These are phyloP conservation scores for Thinopyrum obtusiflorum DNA, from an alignment of 202 grass and related monocot genomes.

Conservation along the genomic window DNA sequence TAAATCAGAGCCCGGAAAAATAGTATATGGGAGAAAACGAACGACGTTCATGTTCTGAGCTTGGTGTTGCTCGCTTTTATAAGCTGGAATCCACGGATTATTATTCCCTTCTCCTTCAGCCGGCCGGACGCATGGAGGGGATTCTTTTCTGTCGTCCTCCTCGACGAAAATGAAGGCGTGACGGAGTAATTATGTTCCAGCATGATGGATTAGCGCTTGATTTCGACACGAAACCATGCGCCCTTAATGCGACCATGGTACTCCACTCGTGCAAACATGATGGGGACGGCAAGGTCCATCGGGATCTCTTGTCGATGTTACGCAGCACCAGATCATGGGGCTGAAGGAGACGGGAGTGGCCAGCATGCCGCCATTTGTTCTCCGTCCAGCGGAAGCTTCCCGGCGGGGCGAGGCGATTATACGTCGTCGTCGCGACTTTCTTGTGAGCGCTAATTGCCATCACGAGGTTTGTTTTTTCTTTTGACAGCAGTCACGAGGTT, in stretches of 20 bases:
- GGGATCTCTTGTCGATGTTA: slow-evolving; percentile 33
- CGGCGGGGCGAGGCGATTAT: too few species aligned
- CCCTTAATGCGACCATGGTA: neutral
- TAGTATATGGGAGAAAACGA: too few species aligned
- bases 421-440: neutral
- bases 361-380: neutral
- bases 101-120: too few species aligned
- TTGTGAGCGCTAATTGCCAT: neutral
- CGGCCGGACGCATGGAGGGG: too few species aligned
- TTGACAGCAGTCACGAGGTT: too few species aligned
- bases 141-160: too few species aligned
- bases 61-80: too few species aligned
- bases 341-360: neutral
- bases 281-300: slow-evolving; percentile 15
- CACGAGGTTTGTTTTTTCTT: too few species aligned
- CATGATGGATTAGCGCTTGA: neutral
- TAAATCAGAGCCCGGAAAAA: too few species aligned
- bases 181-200: neutral
- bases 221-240: neutral
- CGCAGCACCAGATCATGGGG: neutral
- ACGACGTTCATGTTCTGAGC: too few species aligned
- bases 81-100: too few species aligned
- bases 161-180: neutral
- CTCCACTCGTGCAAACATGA: slow-evolving; percentile 44
- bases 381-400: neutral